phyloP scores from a whole-genome alignment of 345 rosid genomes.

The Ailanthus altissimus region DNA sequence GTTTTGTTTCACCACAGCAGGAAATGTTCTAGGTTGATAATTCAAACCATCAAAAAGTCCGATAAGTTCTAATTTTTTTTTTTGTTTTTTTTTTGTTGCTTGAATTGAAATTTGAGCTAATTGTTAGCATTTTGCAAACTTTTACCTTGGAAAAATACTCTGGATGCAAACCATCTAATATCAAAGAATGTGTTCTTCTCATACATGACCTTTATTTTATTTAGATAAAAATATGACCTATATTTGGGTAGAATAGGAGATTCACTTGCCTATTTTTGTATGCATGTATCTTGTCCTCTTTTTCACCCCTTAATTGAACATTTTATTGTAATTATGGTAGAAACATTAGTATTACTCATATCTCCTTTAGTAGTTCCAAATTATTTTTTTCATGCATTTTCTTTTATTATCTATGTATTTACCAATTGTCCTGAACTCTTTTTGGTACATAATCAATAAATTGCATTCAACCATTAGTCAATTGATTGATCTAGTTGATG shows the following conservation, averaged over 20 bases:
- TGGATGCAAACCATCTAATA: too few species aligned
- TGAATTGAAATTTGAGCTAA: too few species aligned
- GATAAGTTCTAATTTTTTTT: neutral
- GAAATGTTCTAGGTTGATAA: slow-evolving; percentile 40
- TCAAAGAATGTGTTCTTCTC: too few species aligned
- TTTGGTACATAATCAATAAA: neutral
- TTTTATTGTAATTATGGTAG: neutral
- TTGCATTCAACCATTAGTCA: neutral
- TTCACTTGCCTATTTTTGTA: neutral
- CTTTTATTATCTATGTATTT: neutral
- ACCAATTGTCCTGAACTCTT: neutral
- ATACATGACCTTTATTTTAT: too few species aligned
- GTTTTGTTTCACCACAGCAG: too few species aligned
- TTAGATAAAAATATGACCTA: too few species aligned
- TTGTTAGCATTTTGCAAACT: too few species aligned
- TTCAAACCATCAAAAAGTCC: slow-evolving; percentile 55
- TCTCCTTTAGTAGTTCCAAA: neutral
- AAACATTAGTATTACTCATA: neutral
- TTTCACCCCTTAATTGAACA: neutral
- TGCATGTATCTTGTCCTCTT: neutral
- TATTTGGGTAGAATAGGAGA: too few species aligned
- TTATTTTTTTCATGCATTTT: neutral
- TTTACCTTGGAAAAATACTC: too few species aligned
- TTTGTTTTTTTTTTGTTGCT: too few species aligned
- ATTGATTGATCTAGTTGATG: neutral